Evolutionary conservation across 106 monocot genomes (phyloP).

Genomic region (Agapanthus africanus): DNA sequence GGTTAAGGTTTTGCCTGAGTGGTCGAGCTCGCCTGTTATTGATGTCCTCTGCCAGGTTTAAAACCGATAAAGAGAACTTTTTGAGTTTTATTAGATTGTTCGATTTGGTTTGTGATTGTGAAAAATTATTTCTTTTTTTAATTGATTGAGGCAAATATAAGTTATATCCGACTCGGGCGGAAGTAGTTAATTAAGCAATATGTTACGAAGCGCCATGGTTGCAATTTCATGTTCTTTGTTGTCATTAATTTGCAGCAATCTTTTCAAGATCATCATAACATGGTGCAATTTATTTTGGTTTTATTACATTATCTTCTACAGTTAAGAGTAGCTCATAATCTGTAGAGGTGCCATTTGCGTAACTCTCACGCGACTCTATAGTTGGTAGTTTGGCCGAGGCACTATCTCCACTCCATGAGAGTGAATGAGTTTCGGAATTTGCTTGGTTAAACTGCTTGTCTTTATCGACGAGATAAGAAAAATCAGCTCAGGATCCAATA

Average conservation of each 20-base stretch:
- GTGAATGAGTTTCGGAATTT: not conserved
- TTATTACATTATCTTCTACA: too few species aligned
- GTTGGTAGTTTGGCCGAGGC: not conserved
- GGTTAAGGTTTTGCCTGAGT: conserved; percentile 59
- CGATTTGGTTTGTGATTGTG: not conserved
- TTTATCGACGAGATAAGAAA: too few species aligned
- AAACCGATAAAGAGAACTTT: too few species aligned
- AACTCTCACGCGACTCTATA: not conserved
- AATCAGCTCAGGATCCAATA: too few species aligned
- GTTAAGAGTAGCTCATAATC: too few species aligned
- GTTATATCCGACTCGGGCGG: too few species aligned
- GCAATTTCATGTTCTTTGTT: too few species aligned
- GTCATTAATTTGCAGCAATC: too few species aligned
- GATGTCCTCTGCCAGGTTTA: conserved; percentile 93
- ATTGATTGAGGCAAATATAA: not conserved
- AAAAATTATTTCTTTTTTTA: not conserved
- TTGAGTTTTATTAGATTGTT: not conserved
- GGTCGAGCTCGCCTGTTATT: conserved; percentile 35
- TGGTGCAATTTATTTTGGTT: too few species aligned
- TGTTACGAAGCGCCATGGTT: too few species aligned
- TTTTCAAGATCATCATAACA: too few species aligned
- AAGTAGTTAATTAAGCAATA: too few species aligned
- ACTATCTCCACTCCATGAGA: not conserved
- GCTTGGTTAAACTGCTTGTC: not conserved
- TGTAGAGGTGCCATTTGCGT: not conserved